Evolutionary conservation across 345 rosid genomes (phyloP).

Genomic region (Trapa bicornis): DNA sequence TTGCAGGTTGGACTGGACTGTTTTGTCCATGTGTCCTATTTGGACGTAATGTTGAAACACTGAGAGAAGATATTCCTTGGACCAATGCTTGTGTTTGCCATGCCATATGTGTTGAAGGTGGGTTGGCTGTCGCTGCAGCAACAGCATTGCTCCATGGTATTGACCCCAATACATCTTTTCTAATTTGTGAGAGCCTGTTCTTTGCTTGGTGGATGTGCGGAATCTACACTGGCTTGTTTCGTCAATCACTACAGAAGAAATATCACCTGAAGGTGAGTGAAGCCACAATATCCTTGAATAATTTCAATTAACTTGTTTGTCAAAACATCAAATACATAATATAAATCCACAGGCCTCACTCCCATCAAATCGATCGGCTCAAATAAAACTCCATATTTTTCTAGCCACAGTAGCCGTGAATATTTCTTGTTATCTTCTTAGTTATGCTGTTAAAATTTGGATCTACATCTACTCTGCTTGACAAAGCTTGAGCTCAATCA

Average conservation of each 20-base stretch:
- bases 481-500: background rate
- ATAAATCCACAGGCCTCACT: background rate
- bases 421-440: too few species aligned
- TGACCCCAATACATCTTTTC: conserved; percentile 66
- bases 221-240: conserved; percentile 64
- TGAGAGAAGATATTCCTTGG: conserved; percentile 66
- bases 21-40: conserved; percentile 74
- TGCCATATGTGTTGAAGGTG: conserved; percentile 83
- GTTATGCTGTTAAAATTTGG: too few species aligned
- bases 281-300: background rate
- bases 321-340: background rate
- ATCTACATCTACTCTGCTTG: background rate
- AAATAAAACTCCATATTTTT: background rate
- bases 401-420: too few species aligned
- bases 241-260: conserved; percentile 67
- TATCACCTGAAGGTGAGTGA: conserved; percentile 91
- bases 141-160: conserved; percentile 58
- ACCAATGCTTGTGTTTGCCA: conserved; percentile 69
- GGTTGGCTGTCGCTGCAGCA: conserved; percentile 56
- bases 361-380: background rate
- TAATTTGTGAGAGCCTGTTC: conserved; percentile 60
- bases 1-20: conserved; percentile 61
- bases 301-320: background rate
- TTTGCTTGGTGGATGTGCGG: conserved; percentile 92
- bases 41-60: conserved; percentile 62